These are phyloP conservation scores for Colletotrichum orbiculare DNA, from an alignment of 2,329 filamentous ascomycete genomes.

Conservation along the genomic window DNA sequence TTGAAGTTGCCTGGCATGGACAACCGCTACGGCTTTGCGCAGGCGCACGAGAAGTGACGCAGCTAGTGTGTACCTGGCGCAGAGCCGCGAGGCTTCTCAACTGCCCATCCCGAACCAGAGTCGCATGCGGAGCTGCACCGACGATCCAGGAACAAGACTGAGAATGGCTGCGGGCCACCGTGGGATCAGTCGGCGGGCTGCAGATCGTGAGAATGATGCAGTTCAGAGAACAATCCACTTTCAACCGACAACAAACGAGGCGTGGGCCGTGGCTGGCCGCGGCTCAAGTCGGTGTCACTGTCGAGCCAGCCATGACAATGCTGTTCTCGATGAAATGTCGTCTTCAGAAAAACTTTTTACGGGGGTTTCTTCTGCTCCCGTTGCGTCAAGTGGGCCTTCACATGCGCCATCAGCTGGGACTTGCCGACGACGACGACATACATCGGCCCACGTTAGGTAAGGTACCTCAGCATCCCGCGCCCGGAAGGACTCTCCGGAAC, in stretches of 20 bases:
- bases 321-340: background rate
- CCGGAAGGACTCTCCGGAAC: constrained; percentile 22
- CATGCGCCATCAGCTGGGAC: constrained; percentile 9
- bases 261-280: constrained; percentile 16
- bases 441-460: constrained; percentile 19
- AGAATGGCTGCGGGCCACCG: constrained; percentile 1
- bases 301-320: constrained; percentile 1
- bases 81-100: constrained; percentile 18
- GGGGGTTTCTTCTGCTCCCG: constrained; percentile 1
- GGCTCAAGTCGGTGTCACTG: background rate
- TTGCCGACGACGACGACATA: background rate
- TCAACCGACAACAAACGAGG: constrained; percentile 37
- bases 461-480: constrained; percentile 17
- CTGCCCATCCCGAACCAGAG: constrained; percentile 14
- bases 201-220: constrained; percentile 11
- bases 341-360: constrained; percentile 16
- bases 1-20: constrained; percentile 1
- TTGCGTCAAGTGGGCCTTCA: constrained; percentile 5
- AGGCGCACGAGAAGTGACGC: constrained; percentile 5
- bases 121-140: constrained; percentile 6
- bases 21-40: constrained; percentile 18
- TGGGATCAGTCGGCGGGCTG: constrained; percentile 10
- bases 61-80: background rate
- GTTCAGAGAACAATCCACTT: constrained; percentile 31
- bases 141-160: constrained; percentile 16